Base-by-base conservation (phyloP, 331 rosid genomes). In the Pyrus hybrid region DNA sequence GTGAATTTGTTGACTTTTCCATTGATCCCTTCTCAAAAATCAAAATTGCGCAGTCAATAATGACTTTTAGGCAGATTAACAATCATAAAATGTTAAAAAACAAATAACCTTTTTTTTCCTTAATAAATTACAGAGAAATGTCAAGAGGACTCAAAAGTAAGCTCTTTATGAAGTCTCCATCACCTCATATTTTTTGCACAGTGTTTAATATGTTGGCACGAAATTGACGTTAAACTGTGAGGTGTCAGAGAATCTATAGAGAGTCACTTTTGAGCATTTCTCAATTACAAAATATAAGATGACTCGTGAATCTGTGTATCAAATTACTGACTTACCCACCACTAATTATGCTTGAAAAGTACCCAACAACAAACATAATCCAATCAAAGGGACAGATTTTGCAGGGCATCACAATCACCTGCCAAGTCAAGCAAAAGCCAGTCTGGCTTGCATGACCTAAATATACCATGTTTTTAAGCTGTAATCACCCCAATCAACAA, bases 351-450 rank as follows among this genome's bases (percentile, higher is more conserved):
- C 72, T 79, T 70, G 33, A 81, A 83, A 67, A 70, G 81, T 68
- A 73, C 53, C 29, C 76, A 43, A 60, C 76, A 37, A 51, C 58
- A 43, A 85, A 78, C 83, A 81, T 21, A 77, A 76, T 82, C 73
- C 67, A 76, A 66, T 18, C 66, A 22, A 80, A 83, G 78, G 80
- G 60, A 32, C 2, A 68, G 68, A 79, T 66, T 76, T 65, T 77
- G 74, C 76, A 81, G 79, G 68, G 70, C 26, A 79, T 82, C 85
- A 81, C 76, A 79, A 72, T 83, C 78, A 76, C 51, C 61, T 64
- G 79, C 81, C 22, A 72, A 73, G 77, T 56, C 11, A 56, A 56
- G 66, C 71, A 78, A 3, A 77, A 77, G 72, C 70, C 79, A 53
- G 63, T 25, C 77, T 75, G 43, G 56, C 68, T 22, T n/a, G 54